phyloP scores from a whole-genome alignment of 78 protist genomes.

The Speleostelium caveatum region DNA sequence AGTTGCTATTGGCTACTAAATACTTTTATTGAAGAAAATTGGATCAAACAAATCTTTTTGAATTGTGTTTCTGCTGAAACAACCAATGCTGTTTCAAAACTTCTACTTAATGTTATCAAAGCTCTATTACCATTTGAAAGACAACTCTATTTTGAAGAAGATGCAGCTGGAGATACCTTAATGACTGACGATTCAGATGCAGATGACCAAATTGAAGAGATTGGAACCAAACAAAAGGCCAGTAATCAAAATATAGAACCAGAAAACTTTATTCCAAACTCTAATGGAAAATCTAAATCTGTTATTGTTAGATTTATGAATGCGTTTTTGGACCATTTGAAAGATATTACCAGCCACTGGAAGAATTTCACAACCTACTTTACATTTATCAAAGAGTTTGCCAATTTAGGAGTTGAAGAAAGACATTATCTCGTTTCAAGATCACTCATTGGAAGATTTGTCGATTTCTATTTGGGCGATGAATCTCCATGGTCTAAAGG shows the following conservation, averaged over 20 bases:
- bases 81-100: slow-evolving; percentile 23
- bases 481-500: slow-evolving; percentile 44
- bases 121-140: slow-evolving; percentile 24
- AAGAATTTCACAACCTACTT: slow-evolving; percentile 59
- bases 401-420: slow-evolving; percentile 47
- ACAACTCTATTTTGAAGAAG: slow-evolving; percentile 25
- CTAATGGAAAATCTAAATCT: slow-evolving; percentile 7
- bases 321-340: slow-evolving; percentile 16
- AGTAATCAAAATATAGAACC: slow-evolving; percentile 1
- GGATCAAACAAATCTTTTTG: slow-evolving; percentile 54
- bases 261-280: slow-evolving; percentile 1
- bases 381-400: slow-evolving; percentile 47
- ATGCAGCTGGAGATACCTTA: slow-evolving; percentile 2
- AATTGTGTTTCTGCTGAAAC: slow-evolving; percentile 52
- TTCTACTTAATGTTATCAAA: slow-evolving; percentile 27
- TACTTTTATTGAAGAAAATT: slow-evolving; percentile 15
- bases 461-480: slow-evolving; percentile 75
- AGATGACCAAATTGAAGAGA: background rate
- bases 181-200: slow-evolving; percentile 2
- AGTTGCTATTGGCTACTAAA: slow-evolving; percentile 63
- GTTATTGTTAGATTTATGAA: slow-evolving; percentile 49
- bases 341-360: slow-evolving; percentile 60
- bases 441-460: slow-evolving; percentile 28
- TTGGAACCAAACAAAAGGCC: slow-evolving; percentile 25
- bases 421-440: slow-evolving; percentile 6